Evolutionary conservation across 1,139 yeast genomes (phyloP), one percentile per base, ranked within the genome.

Genomic region (Kluyveromyces sp.): DNA sequence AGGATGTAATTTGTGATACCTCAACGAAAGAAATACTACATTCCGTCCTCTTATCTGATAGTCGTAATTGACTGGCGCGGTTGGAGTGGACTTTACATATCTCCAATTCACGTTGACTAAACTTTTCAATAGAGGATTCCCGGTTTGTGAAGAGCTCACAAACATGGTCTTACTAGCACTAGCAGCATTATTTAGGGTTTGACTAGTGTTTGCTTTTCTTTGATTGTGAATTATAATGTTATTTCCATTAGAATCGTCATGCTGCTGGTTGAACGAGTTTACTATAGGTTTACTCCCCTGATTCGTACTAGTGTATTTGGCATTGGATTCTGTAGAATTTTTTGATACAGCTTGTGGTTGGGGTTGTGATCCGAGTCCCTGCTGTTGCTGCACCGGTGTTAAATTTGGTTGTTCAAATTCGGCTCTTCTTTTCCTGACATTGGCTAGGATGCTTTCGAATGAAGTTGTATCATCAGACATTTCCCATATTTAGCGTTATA

Each of bases 1-100:
- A 0, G 96, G 96, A 52, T 85, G 90, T 39, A 90, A 69, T 56
- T 84, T 83, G 63, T 89, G 95, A 64, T 90, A 92, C 50, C 85
- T 81, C 45, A 90, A 65, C 4, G 94, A 80, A 25, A 90, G 70
- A 54, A 86, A 89, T 4, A 90, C 64, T 2, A 84, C 79, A 51
- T 87, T 83, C 39, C 88, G 71, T 3, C 78, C 81, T 35, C 53
- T 53, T 8, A 89, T 79, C 46, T 85, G 74, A 57, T 83, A 83
- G 58, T 88, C 92, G 49, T 76, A 82, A 47, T 74, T 74, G 10
- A 81, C 71, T 32, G 71, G 67, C 37, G 72, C 71, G 1, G 67
- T 63, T 33, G 67, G 66, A 5, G 61, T 50, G 3, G 68, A 53
- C 2, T 60, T 52, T 7, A 69, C 72, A 53, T 74, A 79, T 45